Evolutionary conservation across 179 eudicot species (phyloP), one percentile per base, ranked within the genome.

Genomic region (Silene coronaria): DNA sequence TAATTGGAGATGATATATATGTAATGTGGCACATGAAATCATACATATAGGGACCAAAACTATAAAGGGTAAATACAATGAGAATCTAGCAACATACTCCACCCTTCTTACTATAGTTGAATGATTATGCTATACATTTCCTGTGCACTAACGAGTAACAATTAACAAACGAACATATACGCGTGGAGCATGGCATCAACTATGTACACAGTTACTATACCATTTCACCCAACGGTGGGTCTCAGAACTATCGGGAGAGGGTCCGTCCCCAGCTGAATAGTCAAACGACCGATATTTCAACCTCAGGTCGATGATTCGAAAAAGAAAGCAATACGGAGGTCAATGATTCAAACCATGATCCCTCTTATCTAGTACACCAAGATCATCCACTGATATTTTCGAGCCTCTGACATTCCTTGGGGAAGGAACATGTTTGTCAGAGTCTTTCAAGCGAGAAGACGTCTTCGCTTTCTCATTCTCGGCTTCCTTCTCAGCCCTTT

Each of bases 401-500:
- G 57, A 16, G 11, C 74, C 32, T 12, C 79, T 77, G 14, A 59
- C 16, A 21, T 75, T 78, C 38, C 57, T 14, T 19, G 77, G 71
- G 75, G 70, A 74, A 27, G 12, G 71, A n/a, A 60, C 66, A 32
- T 77, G 55, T 21, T 79, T 69, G 34, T 79, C 78, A 5, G 78
- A 60, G 27, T 76, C 82, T 70, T 82, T 75, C 3, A 21, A 61
- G 8, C 57, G 74, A 24, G 80, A 28, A 77, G 28, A 72, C 57
- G 48, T 51, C 78, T 86, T 88, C 51, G 67, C 58, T 69, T 81
- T 89, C 82, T 86, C 90, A 38, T 83, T 86, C 78, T 87, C 90
- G 3, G 89, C 90, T 83, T 90, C 96, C 77, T 86, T 91, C 67
- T 79, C 84, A 1, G 91, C 94, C 81, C 80, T 90, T 77, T 90